phyloP scores from a whole-genome alignment of 2,329 filamentous ascomycete species.

The Stenocarpella maydis region DNA sequence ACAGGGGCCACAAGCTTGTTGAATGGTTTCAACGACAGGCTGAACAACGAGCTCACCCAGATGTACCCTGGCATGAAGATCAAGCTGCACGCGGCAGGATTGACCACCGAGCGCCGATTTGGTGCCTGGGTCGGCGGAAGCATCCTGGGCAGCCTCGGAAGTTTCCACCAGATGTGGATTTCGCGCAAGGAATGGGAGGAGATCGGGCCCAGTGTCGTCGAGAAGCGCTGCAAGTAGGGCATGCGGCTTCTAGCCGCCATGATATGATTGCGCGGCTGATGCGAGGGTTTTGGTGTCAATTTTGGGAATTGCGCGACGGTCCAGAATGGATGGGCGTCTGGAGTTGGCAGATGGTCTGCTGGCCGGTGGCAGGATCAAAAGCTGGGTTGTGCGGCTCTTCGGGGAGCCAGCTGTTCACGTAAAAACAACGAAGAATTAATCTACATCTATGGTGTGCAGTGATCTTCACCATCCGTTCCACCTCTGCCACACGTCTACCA shows the following conservation, averaged over 20 bases:
- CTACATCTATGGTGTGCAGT: neutral
- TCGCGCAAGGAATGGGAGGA: constrained; percentile 97
- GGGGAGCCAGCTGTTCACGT: constrained; percentile 20
- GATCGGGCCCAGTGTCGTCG: constrained; percentile 87
- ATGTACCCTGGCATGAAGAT: constrained; percentile 88
- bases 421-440: constrained; percentile 26
- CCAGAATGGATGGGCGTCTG: constrained; percentile 31
- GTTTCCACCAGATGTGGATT: constrained; percentile 99
- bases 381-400: constrained; percentile 13
- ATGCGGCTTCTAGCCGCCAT: neutral
- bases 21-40: constrained; percentile 89
- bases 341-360: constrained; percentile 34
- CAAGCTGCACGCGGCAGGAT: constrained; percentile 85
- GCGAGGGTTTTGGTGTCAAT: constrained; percentile 9
- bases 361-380: constrained; percentile 26
- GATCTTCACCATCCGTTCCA: constrained; percentile 72
- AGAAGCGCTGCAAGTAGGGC: constrained; percentile 89
- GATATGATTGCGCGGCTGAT: neutral
- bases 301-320: constrained; percentile 6
- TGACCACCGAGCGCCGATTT: constrained; percentile 88
- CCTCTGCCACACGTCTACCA: constrained; percentile 79
- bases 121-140: constrained; percentile 96
- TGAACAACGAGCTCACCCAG: constrained; percentile 82
- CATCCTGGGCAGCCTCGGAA: constrained; percentile 92
- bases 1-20: constrained; percentile 88